These are phyloP conservation scores for Fusarium newnesense DNA, from an alignment of 2,329 filamentous ascomycete genomes.

Conservation along the genomic window DNA sequence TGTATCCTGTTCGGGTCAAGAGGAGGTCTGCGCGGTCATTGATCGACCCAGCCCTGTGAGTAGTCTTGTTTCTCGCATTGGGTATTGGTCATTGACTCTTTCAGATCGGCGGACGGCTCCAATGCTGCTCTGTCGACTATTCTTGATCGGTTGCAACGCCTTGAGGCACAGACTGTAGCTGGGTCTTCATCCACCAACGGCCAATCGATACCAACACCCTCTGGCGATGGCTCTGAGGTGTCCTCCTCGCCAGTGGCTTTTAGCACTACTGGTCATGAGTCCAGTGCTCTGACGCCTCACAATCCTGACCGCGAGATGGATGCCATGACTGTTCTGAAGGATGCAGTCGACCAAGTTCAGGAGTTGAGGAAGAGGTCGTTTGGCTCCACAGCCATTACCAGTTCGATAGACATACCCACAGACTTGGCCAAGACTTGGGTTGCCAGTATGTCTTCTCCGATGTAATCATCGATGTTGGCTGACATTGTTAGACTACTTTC, in stretches of 20 bases:
- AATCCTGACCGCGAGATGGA: conserved; percentile 32
- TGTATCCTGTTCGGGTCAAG: conserved; percentile 44
- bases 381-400: conserved; percentile 36
- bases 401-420: conserved; percentile 40
- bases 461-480: not conserved
- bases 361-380: conserved; percentile 38
- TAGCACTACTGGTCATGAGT: conserved; percentile 8
- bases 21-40: conserved; percentile 35
- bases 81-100: conserved; percentile 14
- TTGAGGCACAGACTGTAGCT: conserved; percentile 39
- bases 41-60: conserved; percentile 33
- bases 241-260: conserved; percentile 26
- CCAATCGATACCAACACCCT: not conserved
- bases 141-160: conserved; percentile 45
- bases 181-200: not conserved
- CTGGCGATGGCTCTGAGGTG: conserved; percentile 29
- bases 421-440: conserved; percentile 46
- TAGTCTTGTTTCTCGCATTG: not conserved
- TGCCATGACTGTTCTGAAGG: conserved; percentile 42
- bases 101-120: conserved; percentile 13
- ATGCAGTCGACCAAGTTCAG: conserved; percentile 46
- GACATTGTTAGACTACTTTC: conserved; percentile 40
- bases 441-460: conserved; percentile 29
- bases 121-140: conserved; percentile 42
- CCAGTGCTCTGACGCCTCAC: conserved; percentile 9